Evolutionary conservation across 2,329 filamentous ascomycete genomes (phyloP).

Genomic region (Hortaea werneckii): DNA sequence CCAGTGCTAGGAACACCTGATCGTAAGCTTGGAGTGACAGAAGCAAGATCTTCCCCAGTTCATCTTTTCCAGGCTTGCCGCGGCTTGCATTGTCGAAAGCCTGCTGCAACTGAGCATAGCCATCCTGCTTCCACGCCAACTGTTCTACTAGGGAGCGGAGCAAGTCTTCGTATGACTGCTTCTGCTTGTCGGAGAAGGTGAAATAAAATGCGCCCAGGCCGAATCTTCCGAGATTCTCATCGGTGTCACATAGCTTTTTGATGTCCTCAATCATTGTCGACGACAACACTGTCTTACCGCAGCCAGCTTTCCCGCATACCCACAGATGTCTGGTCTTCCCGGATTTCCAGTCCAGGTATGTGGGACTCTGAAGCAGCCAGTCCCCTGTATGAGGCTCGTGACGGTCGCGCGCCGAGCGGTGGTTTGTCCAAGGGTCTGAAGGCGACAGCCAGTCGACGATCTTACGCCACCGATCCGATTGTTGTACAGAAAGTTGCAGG

Average conservation of each 20-base stretch:
- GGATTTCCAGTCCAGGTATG: conserved; percentile 11
- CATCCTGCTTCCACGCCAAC: conserved; percentile 11
- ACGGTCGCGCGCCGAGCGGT: conserved; percentile 9
- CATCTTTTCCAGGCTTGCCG: conserved; percentile 7
- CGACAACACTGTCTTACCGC: conserved; percentile 16
- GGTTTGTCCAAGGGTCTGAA: conserved; percentile 10
- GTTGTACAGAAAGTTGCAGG: not conserved
- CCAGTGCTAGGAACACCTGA: conserved; percentile 23
- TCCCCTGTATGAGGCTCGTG: conserved; percentile 12
- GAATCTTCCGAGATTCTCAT: not conserved
- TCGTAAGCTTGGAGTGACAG: conserved; percentile 6
- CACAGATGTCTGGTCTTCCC: conserved; percentile 6
- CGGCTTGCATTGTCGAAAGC: conserved; percentile 8
- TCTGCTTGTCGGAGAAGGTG: conserved; percentile 15
- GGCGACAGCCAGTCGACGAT: conserved; percentile 12
- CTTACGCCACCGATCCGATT: conserved; percentile 1
- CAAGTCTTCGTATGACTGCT: conserved; percentile 11
- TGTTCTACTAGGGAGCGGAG: conserved; percentile 12
- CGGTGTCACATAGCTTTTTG: conserved; percentile 3
- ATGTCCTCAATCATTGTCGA: conserved; percentile 15
- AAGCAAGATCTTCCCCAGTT: conserved; percentile 12
- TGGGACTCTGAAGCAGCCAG: conserved; percentile 11
- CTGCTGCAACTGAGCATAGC: conserved; percentile 9
- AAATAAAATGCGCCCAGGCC: conserved; percentile 14
- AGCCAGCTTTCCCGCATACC: conserved; percentile 14